Evolutionary conservation across 495 filamentous ascomycete genomes (phyloP).

Genomic region (Friedmanniomyces simplex): DNA sequence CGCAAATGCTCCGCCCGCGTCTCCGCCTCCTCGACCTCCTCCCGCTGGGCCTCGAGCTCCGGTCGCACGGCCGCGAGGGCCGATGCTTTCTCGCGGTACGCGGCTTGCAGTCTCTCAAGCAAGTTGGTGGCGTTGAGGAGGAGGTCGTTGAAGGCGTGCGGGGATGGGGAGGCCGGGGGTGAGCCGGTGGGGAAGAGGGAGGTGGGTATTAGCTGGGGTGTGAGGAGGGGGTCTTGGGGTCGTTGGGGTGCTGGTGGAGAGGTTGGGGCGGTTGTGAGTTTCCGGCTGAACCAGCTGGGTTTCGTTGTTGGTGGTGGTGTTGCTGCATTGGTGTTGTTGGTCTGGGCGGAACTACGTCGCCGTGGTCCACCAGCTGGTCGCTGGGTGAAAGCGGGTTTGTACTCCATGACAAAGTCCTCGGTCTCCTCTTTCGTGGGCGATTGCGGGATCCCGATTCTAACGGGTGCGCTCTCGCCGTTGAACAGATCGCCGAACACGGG

Average conservation of each 20-base stretch:
- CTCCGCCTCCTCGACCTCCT: constrained; percentile 68
- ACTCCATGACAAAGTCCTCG: constrained; percentile 20
- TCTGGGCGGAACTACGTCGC: constrained; percentile 6
- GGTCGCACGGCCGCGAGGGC: constrained; percentile 48
- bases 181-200: constrained; percentile 54
- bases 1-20: constrained; percentile 56
- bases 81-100: constrained; percentile 54
- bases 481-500: constrained; percentile 22
- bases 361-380: background rate
- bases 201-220: constrained; percentile 51
- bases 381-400: constrained; percentile 17
- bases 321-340: background rate
- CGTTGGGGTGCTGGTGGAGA: background rate
- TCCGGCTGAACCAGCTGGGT: constrained; percentile 17
- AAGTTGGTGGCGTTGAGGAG: constrained; percentile 57
- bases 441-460: constrained; percentile 19
- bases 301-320: background rate
- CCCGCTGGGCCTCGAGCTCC: constrained; percentile 53
- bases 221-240: constrained; percentile 35
- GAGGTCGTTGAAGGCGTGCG: constrained; percentile 59
- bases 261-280: constrained; percentile 3
- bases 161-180: constrained; percentile 44
- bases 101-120: constrained; percentile 54
- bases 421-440: constrained; percentile 19
- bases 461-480: constrained; percentile 23